Evolutionary conservation across 495 filamentous ascomycete species (phyloP), one percentile per base, ranked within the genome.

Genomic region (Hypomontagnella submonticulosa): DNA sequence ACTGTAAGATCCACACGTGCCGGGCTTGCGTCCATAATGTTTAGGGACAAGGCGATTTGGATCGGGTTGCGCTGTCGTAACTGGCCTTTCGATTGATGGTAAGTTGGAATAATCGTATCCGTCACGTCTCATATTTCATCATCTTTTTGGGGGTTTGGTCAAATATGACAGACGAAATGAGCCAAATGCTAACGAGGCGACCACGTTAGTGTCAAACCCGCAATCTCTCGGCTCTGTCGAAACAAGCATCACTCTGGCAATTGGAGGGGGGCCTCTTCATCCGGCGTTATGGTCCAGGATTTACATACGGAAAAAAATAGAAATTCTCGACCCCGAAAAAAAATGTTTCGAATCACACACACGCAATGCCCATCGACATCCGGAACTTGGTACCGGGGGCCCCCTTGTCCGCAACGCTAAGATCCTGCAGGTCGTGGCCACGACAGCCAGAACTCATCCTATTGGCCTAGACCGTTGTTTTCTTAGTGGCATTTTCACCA

Each of bases 1-100:
- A 88, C 71, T 93, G 90, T 83, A 89, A 90, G 74, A 76, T 92
- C 48, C 91, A 92, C 80, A 85, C 85, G 19, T 93, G 90, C 73
- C 79, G 87, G 44, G 80, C 83, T 27, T 92, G 90, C 74, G 82
- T 85, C 49, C 76, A 83, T 64, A 87, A 83, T 49, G 84, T 82
- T 69, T 87, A 72, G 69, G 67, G 43, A 53, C 47, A 58, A 33
- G 58, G 42, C 47, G 33, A 27, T 46, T 47, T 48, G 40, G 46
- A 34, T 40, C 46, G 44, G 48, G 65, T 16, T 67, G 53, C 47
- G 53, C 47, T 53, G 47, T 58, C 55, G 27, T 58, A 15, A 52
- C 32, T 55, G 13, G 48, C 23, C 23, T 53, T 49, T 43, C 36
- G 33, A 40, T 59, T 48, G 41, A 15, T 63, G 43, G 65, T 68